Percentiles rank a stretch among this genome's conserved stretches.
Conservation (phyloP, 2,329 filamentous ascomycete species). For the Hypoxylon sp. region DNA sequence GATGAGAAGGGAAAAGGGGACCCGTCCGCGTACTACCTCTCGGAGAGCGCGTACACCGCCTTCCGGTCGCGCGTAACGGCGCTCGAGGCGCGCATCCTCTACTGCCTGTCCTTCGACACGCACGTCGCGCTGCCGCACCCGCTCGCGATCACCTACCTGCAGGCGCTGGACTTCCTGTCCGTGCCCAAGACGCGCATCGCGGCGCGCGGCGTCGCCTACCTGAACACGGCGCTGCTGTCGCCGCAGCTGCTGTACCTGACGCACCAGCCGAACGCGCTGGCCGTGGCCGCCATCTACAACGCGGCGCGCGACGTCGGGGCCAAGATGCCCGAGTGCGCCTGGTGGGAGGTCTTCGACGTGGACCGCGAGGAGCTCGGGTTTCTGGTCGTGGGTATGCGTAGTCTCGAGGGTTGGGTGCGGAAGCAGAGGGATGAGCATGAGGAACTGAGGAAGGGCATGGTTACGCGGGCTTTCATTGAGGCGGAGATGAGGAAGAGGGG, state of each 20-base stretch:
- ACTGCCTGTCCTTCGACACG: conserved; percentile 81
- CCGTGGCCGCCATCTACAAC: conserved; percentile 91
- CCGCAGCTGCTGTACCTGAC: conserved; percentile 92
- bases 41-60: conserved; percentile 77
- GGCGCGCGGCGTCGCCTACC: conserved; percentile 75
- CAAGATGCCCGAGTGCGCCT: conserved; percentile 84
- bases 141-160: conserved; percentile 90
- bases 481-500: conserved; percentile 69
- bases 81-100: conserved; percentile 83
- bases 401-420: conserved; percentile 77
- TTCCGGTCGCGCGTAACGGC: conserved; percentile 74
- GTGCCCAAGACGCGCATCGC: conserved; percentile 66
- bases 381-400: conserved; percentile 85
- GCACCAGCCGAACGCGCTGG: conserved; percentile 87
- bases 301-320: conserved; percentile 81
- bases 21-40: conserved; percentile 73
- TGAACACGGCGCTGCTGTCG: conserved; percentile 88
- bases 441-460: conserved; percentile 62
- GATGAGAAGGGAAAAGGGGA: conserved; percentile 49
- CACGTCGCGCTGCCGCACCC: conserved; percentile 89
- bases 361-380: conserved; percentile 96
- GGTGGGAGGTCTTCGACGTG: conserved; percentile 99
- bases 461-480: conserved; percentile 70
- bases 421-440: conserved; percentile 69
- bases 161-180: conserved; percentile 80